Evolutionary conservation across 148 eudicot genomes (phyloP).

Genomic region (Rhododendron simsii): DNA sequence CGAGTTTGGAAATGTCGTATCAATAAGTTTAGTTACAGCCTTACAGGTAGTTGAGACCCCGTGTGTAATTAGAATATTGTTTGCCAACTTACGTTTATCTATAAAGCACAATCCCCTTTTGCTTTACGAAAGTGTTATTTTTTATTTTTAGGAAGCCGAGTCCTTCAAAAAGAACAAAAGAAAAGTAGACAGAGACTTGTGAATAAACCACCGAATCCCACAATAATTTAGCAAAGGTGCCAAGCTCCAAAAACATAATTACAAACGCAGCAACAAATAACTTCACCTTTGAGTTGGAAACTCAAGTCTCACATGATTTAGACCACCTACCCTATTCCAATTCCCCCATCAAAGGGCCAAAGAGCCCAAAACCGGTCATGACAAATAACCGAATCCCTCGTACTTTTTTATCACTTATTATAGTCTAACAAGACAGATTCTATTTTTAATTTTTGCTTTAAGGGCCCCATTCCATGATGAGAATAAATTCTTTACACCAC

Average conservation of each 20-base stretch:
- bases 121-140: constrained; percentile 13
- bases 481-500: too few relatives aligned
- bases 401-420: too few relatives aligned
- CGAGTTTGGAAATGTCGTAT: not conserved
- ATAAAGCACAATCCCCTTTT: not conserved
- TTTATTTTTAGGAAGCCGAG: not conserved
- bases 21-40: not conserved
- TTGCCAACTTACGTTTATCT: not conserved
- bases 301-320: constrained; percentile 23
- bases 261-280: not conserved
- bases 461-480: too few relatives aligned
- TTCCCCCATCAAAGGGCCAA: constrained; percentile 43
- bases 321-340: constrained; percentile 30
- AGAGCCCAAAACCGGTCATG: not conserved
- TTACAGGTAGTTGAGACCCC: not conserved
- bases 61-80: not conserved
- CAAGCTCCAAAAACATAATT: constrained; percentile 7
- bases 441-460: too few relatives aligned
- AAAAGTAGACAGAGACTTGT: not conserved
- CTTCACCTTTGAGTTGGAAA: constrained; percentile 47
- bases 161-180: not conserved
- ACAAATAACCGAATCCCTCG: rapidly evolving
- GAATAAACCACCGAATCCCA: not conserved
- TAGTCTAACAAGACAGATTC: too few relatives aligned
- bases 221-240: not conserved